Conservation (phyloP, 2,329 filamentous ascomycete species). For the Colletotrichum chrysophilum region DNA sequence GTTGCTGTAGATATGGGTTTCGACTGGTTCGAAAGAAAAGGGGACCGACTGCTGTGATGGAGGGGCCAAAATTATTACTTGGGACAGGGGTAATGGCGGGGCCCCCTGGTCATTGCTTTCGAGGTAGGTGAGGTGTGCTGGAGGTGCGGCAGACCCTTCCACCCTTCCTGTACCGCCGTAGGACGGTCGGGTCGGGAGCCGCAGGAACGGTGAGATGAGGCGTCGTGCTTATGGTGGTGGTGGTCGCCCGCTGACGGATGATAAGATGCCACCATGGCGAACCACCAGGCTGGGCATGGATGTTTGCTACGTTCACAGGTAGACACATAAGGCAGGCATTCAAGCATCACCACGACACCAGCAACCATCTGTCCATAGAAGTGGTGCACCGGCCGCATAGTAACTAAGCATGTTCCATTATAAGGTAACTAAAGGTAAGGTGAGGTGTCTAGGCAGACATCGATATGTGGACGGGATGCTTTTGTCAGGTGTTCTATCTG, state of each 20-base stretch:
- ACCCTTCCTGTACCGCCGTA: background rate
- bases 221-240: too few species aligned
- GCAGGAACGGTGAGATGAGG: background rate
- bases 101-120: conserved; percentile 7
- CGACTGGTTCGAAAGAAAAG: conserved; percentile 16
- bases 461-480: background rate
- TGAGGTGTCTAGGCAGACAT: too few species aligned
- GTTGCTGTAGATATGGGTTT: conserved; percentile 24
- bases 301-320: background rate
- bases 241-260: too few species aligned
- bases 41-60: conserved; percentile 29
- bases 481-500: too few species aligned
- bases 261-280: too few species aligned
- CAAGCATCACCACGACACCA: too few species aligned
- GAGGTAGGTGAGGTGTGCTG: background rate
- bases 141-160: background rate
- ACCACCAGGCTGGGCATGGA: too few species aligned
- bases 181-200: too few species aligned
- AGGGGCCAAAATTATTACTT: conserved; percentile 46
- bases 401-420: too few species aligned
- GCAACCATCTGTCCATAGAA: too few species aligned
- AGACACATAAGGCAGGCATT: background rate
- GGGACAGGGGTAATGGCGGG: conserved; percentile 16
- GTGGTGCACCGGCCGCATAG: too few species aligned
- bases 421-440: too few species aligned